Percentiles rank a stretch among this genome's conserved stretches.
Evolutionary conservation across 257 asterid species (phyloP).

Genomic region (Gynochthodes officinalis): DNA sequence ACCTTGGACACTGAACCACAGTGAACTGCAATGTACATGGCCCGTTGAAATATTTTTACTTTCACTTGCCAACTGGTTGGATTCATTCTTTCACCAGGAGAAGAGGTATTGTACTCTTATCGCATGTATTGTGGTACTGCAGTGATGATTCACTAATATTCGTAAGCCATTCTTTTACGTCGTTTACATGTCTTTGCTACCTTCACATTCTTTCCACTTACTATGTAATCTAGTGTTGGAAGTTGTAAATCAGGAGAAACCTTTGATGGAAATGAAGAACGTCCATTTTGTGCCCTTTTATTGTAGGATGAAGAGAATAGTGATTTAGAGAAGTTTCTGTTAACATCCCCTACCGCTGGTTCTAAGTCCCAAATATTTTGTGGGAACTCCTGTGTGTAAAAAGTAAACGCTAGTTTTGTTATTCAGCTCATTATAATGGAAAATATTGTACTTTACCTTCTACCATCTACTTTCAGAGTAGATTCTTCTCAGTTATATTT

Average conservation of each 20-base stretch:
- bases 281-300: not conserved
- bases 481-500: not conserved
- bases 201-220: not conserved
- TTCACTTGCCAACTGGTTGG: constrained; percentile 6
- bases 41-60: constrained; percentile 1
- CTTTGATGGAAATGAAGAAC: not conserved
- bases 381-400: not conserved
- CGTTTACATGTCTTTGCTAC: not conserved
- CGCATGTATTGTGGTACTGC: not conserved
- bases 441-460: not conserved
- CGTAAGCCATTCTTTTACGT: constrained; percentile 10
- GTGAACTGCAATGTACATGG: not conserved
- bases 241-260: not conserved
- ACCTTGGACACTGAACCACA: constrained; percentile 6
- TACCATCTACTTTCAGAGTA: not conserved
- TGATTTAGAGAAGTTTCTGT: not conserved
- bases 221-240: not conserved
- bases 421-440: not conserved
- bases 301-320: not conserved
- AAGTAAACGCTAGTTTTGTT: not conserved
- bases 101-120: constrained; percentile 8
- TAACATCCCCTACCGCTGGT: not conserved
- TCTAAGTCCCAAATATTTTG: not conserved
- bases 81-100: constrained; percentile 13
- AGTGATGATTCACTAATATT: constrained; percentile 1